Conservation (phyloP, 2,329 filamentous ascomycete species). For the Xylaria sp. region DNA sequence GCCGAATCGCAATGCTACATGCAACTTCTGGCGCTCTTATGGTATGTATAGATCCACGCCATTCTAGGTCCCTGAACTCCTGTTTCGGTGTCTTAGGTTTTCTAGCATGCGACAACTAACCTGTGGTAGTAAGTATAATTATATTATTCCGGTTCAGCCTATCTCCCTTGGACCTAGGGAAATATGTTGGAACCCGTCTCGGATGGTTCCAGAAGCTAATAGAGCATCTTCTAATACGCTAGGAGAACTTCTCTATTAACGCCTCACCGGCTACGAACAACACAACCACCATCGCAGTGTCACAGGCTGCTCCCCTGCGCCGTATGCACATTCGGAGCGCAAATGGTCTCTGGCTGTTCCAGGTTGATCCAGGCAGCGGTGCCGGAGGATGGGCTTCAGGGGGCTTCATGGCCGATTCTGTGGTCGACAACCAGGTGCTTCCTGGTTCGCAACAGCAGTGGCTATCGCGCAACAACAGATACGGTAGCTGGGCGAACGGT, state of each 20-base stretch:
- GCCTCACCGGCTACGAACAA: constrained; percentile 37
- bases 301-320: constrained; percentile 38
- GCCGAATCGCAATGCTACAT: constrained; percentile 40
- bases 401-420: constrained; percentile 39
- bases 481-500: constrained; percentile 39
- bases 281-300: constrained; percentile 40
- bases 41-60: too few species aligned
- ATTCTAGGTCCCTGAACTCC: too few species aligned
- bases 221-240: too few species aligned
- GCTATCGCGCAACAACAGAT: constrained; percentile 39
- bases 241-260: constrained; percentile 39
- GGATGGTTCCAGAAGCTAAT: too few species aligned
- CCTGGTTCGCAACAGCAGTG: constrained; percentile 41
- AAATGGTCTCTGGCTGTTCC: constrained; percentile 39
- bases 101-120: too few species aligned
- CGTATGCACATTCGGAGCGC: constrained; percentile 37
- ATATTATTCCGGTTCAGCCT: too few species aligned
- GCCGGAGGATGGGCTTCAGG: constrained; percentile 40
- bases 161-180: too few species aligned
- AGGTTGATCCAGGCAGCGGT: constrained; percentile 36
- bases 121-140: too few species aligned
- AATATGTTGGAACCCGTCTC: too few species aligned
- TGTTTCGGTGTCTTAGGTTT: too few species aligned
- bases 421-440: constrained; percentile 36
- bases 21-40: constrained; percentile 40